Base-by-base conservation (phyloP, 2,329 filamentous ascomycete genomes). In the Alternaria arborescens region DNA sequence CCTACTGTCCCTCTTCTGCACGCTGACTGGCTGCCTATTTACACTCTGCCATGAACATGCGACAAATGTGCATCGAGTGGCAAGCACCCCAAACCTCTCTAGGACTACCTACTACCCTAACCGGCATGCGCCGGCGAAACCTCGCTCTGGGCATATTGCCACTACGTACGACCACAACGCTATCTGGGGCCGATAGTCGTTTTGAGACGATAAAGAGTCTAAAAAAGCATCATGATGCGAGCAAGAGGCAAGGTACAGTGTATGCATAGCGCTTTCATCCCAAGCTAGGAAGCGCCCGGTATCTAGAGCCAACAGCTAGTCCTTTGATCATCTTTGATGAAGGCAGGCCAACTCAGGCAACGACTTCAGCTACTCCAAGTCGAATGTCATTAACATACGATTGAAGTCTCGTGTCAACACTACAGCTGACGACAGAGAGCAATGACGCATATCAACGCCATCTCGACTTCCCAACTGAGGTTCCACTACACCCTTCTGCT, bases 1-100 rank as follows among this genome's bases (percentile, higher is more conserved):
- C 46, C 47, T 48, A n/a, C 24, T 36, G 32, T 34, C 28, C 32
- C 20, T 12, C 8, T 47, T n/a, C 41, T n/a, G 47, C 28, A 41
- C 18, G 12, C 36, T 60, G 40, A 62, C 52, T 60, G 60, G 60
- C 50, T 57, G 48, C 48, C 57, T 56, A 34, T 50, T 54, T 22
- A 41, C 46, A 18, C 50, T 51, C 50, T 30, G 47, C 40, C 51
- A 42, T 41, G 38, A 50, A 58, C 48, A 38, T 40, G 55, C 58
- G 50, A 58, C 58, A 48, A 22, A 36, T 38, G 22, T 44, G 22
- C 30, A n/a, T 48, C 44, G 40, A 32, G 46, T 46, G 52, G 46
- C 58, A 30, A 26, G 4, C 26, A 30, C 26, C 38, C 46, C 46
- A 56, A 41, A 26, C 58, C 58, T 41, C 24, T 44, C 41, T 26